These are phyloP conservation scores for Dalbergia oliveri DNA, from an alignment of 306 rosid genomes.

Conservation along the genomic window DNA sequence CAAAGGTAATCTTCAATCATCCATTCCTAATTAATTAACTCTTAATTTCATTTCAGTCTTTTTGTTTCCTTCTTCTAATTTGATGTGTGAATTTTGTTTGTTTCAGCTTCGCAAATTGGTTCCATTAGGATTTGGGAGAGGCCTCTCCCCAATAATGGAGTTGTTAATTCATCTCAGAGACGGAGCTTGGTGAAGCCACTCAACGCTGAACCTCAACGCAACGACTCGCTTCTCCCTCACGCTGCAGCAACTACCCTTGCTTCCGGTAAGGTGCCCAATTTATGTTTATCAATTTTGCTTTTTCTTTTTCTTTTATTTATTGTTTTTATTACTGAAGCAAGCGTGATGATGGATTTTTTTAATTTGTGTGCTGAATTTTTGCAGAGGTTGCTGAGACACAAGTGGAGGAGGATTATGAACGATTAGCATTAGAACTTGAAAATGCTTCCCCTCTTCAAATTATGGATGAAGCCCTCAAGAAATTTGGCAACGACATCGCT, in stretches of 20 bases:
- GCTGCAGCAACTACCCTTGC: slow-evolving; percentile 61
- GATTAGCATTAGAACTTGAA: slow-evolving; percentile 62
- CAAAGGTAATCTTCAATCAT: slow-evolving; percentile 54
- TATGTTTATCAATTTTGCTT: neutral
- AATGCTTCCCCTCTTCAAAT: slow-evolving; percentile 86
- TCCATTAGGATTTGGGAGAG: slow-evolving; percentile 53
- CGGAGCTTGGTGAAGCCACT: slow-evolving; percentile 54
- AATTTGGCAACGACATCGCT: slow-evolving; percentile 78
- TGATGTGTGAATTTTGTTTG: neutral
- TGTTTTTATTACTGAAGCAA: neutral
- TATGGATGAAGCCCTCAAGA: slow-evolving; percentile 79
- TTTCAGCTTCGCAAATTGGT: slow-evolving; percentile 65
- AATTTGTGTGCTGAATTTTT: neutral
- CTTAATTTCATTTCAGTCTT: too few species aligned
- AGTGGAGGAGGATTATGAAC: slow-evolving; percentile 61
- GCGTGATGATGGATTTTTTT: neutral
- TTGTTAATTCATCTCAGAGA: slow-evolving; percentile 47
- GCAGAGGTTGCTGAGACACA: slow-evolving; percentile 61
- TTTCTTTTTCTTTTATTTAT: neutral
- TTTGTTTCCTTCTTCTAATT: neutral
- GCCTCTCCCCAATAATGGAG: slow-evolving; percentile 14
- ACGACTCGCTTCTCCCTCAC: slow-evolving; percentile 57
- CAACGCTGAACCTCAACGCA: slow-evolving; percentile 59
- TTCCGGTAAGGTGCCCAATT: slow-evolving; percentile 52
- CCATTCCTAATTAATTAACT: neutral